Conservation (phyloP, 108 stramenopile genomes). For the Mediolabrus comicus region DNA sequence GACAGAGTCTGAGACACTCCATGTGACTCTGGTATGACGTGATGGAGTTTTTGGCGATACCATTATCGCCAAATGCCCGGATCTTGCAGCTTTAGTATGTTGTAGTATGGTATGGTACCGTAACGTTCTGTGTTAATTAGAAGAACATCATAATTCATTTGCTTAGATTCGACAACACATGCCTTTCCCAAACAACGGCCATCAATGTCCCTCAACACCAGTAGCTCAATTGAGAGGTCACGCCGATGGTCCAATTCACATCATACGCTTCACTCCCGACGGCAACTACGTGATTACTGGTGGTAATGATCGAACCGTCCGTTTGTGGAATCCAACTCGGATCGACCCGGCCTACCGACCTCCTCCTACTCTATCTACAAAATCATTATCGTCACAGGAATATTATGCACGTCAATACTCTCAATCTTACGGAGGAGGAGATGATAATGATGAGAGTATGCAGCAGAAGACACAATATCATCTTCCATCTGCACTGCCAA, state of each 20-base stretch:
- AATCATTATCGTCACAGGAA: conserved; percentile 19
- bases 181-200: too few relatives aligned
- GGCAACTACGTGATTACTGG: conserved; percentile 82
- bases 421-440: neutral
- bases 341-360: conserved; percentile 59
- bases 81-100: too few relatives aligned
- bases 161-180: too few relatives aligned
- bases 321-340: conserved; percentile 84
- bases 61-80: too few relatives aligned
- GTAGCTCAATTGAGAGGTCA: conserved; percentile 60
- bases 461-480: conserved; percentile 5
- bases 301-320: conserved; percentile 74
- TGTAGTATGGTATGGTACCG: too few relatives aligned
- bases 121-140: too few relatives aligned
- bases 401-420: conserved; percentile 15
- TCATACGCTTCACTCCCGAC: conserved; percentile 52
- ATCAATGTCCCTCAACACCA: conserved; percentile 36
- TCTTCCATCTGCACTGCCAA: conserved; percentile 68
- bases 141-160: too few relatives aligned
- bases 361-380: neutral
- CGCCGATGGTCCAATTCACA: conserved; percentile 60
- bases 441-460: neutral
- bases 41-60: too few relatives aligned
- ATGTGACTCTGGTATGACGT: too few relatives aligned
- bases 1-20: too few relatives aligned